Percentiles rank a stretch among this genome's conserved stretches.
Conservation (phyloP, 768 basidiomycete genomes). For the Udeniomyces megalosporus region DNA sequence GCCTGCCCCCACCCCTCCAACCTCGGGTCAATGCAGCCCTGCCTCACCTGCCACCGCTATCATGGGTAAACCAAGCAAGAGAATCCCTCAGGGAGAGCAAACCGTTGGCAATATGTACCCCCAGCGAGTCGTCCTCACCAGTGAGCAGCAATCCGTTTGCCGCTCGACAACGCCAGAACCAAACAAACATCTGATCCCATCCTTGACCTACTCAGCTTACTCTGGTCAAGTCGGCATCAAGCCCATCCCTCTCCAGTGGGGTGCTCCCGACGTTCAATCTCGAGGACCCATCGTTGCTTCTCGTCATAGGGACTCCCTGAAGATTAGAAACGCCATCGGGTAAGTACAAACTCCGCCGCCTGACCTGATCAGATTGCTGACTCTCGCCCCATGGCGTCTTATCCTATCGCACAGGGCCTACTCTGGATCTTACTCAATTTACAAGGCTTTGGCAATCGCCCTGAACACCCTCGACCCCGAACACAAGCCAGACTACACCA, state of each 20-base stretch:
- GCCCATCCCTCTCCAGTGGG: slow-evolving; percentile 69
- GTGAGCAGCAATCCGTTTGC: slow-evolving; percentile 38
- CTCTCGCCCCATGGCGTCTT: background rate
- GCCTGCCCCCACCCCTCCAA: background rate
- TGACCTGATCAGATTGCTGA: too few relatives aligned
- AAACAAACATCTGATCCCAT: background rate
- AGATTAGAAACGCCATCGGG: slow-evolving; percentile 74
- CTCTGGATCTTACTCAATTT: slow-evolving; percentile 84
- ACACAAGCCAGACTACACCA: slow-evolving; percentile 64
- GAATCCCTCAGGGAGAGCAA: slow-evolving; percentile 29
- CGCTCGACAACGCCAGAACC: background rate
- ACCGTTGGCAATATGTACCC: slow-evolving; percentile 50
- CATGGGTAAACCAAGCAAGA: slow-evolving; percentile 13
- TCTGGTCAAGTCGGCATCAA: slow-evolving; percentile 82
- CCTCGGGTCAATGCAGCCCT: background rate
- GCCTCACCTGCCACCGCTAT: slow-evolving; percentile 14
- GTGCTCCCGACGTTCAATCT: slow-evolving; percentile 42
- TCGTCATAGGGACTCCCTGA: slow-evolving; percentile 61
- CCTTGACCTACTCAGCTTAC: slow-evolving; percentile 38
- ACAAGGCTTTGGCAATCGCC: slow-evolving; percentile 80
- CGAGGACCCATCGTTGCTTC: slow-evolving; percentile 84
- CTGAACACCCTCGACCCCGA: slow-evolving; percentile 50
- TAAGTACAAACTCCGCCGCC: too few relatives aligned
- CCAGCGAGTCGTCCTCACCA: slow-evolving; percentile 64
- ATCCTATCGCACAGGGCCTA: slow-evolving; percentile 44